Evolutionary conservation across 176 grass and related monocot genomes (phyloP).

Genomic region (Eleusine coracana): DNA sequence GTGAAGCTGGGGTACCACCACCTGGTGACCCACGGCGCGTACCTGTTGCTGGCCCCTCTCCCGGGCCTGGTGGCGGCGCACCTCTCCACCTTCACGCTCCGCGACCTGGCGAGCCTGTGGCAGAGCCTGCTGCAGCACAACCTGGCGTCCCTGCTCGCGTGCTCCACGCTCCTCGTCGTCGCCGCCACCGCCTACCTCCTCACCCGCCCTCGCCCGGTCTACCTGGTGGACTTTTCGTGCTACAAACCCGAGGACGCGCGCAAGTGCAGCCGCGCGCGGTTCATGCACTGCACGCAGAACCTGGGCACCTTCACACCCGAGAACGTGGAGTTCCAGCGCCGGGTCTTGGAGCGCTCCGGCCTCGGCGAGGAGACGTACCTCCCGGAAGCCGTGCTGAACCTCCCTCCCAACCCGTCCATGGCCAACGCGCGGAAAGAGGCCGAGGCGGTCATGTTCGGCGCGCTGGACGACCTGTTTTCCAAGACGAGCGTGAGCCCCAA

Average conservation of each 20-base stretch:
- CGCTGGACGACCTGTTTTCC: constrained; percentile 54
- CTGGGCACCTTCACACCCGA: constrained; percentile 53
- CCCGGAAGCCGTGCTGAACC: constrained; percentile 51
- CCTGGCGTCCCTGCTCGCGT: constrained; percentile 41
- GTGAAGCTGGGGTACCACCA: constrained; percentile 84
- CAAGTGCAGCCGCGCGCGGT: constrained; percentile 47
- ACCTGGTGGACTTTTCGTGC: constrained; percentile 72
- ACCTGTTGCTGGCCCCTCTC: constrained; percentile 45
- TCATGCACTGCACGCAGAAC: constrained; percentile 55
- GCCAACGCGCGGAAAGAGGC: constrained; percentile 48
- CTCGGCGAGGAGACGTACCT: constrained; percentile 65
- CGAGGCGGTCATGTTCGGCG: constrained; percentile 63
- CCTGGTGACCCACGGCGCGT: constrained; percentile 61
- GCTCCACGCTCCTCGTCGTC: constrained; percentile 48
- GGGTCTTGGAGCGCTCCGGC: constrained; percentile 59
- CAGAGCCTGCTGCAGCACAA: constrained; percentile 47
- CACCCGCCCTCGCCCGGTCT: constrained; percentile 58
- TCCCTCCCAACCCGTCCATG: constrained; percentile 56
- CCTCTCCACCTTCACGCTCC: constrained; percentile 55
- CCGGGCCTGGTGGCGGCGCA: constrained; percentile 44
- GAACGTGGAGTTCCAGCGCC: constrained; percentile 71
- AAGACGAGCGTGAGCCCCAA: constrained; percentile 49
- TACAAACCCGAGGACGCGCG: constrained; percentile 60
- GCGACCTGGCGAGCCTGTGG: constrained; percentile 48
- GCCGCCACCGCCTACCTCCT: constrained; percentile 49